Evolutionary conservation across 2,329 filamentous ascomycete species (phyloP).

Genomic region (Aspergillus bombycis): DNA sequence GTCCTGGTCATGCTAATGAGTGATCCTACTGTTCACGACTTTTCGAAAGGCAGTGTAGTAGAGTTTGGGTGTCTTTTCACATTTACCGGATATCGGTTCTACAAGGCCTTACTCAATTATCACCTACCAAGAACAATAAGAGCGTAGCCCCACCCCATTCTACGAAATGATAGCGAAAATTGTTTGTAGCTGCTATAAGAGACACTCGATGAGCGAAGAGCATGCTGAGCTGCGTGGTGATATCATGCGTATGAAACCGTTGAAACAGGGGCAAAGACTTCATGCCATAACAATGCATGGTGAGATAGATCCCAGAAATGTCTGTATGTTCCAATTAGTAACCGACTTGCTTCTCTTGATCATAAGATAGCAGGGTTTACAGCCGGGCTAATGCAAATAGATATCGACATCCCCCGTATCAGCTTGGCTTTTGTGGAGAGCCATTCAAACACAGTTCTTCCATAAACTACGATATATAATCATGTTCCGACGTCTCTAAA

Average conservation of each 20-base stretch:
- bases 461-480: no score
- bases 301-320: neutral
- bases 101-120: neutral
- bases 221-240: neutral
- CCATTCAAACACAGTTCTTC: no score
- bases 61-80: neutral
- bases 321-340: neutral
- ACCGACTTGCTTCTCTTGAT: neutral
- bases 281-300: neutral
- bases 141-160: fast-evolving
- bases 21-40: neutral
- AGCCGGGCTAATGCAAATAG: no score
- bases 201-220: fast-evolving
- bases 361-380: fast-evolving
- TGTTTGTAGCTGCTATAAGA: neutral
- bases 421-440: no score
- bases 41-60: neutral
- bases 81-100: neutral
- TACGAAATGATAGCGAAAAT: no score
- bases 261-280: neutral
- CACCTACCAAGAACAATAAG: neutral
- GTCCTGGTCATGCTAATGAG: neutral
- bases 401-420: no score
- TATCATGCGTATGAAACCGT: neutral
- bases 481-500: fast-evolving